phyloP scores from a whole-genome alignment of 2,329 filamentous ascomycete species.

The Phaeoacremonium minimum region DNA sequence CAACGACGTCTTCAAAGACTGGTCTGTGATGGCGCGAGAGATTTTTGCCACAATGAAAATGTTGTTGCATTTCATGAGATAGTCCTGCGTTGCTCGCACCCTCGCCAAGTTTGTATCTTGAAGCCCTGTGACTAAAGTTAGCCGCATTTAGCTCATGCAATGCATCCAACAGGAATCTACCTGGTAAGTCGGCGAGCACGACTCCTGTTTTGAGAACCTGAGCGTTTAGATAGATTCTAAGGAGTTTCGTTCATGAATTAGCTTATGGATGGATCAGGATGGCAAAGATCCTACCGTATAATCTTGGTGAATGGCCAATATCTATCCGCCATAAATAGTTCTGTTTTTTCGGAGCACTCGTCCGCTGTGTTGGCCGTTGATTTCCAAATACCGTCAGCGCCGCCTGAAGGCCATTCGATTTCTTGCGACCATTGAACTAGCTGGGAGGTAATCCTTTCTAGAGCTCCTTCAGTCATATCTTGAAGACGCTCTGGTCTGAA shows the following conservation, averaged over 20 bases:
- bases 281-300: constrained; percentile 19
- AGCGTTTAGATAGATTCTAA: constrained; percentile 23
- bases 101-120: constrained; percentile 29
- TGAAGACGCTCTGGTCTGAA: constrained; percentile 16
- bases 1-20: constrained; percentile 24
- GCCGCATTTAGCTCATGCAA: neutral
- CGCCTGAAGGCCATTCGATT: constrained; percentile 23
- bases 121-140: constrained; percentile 12
- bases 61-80: constrained; percentile 26
- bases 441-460: constrained; percentile 15
- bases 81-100: constrained; percentile 26
- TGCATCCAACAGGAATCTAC: constrained; percentile 8
- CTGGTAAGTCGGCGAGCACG: constrained; percentile 28
- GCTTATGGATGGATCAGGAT: neutral
- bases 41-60: constrained; percentile 28
- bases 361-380: constrained; percentile 21
- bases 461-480: constrained; percentile 20
- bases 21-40: constrained; percentile 22
- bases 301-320: constrained; percentile 31
- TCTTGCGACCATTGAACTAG: constrained; percentile 21
- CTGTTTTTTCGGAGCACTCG: constrained; percentile 22
- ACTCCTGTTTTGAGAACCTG: constrained; percentile 24
- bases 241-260: neutral
- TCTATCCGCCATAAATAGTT: constrained; percentile 23
- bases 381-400: constrained; percentile 19